Evolutionary conservation across 169 alveolate species (phyloP).

Genomic region (Eimeria praecox): DNA sequence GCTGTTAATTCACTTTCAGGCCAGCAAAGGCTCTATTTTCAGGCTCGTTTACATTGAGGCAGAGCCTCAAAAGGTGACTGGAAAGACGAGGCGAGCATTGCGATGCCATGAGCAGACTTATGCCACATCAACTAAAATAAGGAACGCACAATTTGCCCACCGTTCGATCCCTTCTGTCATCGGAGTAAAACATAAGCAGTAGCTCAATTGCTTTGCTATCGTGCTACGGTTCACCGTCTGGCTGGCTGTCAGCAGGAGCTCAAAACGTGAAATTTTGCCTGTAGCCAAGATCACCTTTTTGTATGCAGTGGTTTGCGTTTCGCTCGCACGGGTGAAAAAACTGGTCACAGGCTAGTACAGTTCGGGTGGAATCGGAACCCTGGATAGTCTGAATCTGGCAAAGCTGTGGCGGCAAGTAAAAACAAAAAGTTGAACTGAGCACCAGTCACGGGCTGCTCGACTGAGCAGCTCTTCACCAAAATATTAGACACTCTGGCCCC

Average conservation of each 20-base stretch:
- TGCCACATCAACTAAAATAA: not conserved
- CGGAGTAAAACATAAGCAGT: not conserved
- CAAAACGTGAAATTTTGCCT: not conserved
- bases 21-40: not conserved
- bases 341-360: not conserved
- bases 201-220: not conserved
- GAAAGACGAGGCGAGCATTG: not conserved
- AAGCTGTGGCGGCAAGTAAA: not conserved
- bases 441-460: not conserved
- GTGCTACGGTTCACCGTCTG: not conserved
- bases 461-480: not conserved
- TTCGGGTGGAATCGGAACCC: not conserved
- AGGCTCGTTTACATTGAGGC: not conserved
- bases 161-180: not conserved
- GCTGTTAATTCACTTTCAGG: not conserved
- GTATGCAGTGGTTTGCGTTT: not conserved
- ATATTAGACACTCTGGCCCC: not conserved
- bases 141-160: not conserved
- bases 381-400: not conserved
- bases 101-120: not conserved
- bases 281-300: not conserved
- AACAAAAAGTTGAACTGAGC: not conserved
- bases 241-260: not conserved
- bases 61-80: not conserved
- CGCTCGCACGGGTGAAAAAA: not conserved